Evolutionary conservation across 176 grass and related monocot species (phyloP).

Genomic region (Oryza brachyantha): DNA sequence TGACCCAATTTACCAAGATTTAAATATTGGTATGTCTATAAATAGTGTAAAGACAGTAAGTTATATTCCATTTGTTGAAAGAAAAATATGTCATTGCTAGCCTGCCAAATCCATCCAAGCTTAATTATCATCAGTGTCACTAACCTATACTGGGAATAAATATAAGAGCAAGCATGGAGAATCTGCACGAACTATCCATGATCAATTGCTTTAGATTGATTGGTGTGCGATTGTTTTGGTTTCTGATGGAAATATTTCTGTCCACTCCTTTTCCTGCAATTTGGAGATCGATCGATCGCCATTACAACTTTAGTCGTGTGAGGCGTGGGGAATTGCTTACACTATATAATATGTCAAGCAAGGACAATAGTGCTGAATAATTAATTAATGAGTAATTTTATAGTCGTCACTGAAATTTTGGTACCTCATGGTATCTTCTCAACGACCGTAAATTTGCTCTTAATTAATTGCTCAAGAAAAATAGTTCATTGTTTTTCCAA

Average conservation of each 20-base stretch:
- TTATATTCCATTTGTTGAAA: no score
- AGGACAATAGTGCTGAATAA: not conserved
- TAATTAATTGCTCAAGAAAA: no score
- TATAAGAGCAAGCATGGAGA: not conserved
- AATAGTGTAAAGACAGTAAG: no score
- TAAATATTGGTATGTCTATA: no score
- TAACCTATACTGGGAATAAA: not conserved
- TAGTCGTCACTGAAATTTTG: no score
- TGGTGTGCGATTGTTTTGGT: not conserved
- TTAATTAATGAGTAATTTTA: no score
- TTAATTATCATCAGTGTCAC: not conserved
- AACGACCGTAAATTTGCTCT: no score
- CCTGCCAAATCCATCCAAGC: not conserved
- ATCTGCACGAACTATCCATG: not conserved
- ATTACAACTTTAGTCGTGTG: not conserved
- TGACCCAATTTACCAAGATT: no score
- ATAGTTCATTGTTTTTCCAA: no score
- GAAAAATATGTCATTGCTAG: no score
- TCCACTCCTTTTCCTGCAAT: constrained; percentile 8
- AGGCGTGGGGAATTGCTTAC: not conserved
- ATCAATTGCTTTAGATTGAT: not conserved
- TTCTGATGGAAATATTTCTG: not conserved
- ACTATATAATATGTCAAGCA: not conserved
- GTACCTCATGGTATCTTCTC: no score
- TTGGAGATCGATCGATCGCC: not conserved